phyloP scores from a whole-genome alignment of 2,329 filamentous ascomycete genomes.

The Xylaria sp. region DNA sequence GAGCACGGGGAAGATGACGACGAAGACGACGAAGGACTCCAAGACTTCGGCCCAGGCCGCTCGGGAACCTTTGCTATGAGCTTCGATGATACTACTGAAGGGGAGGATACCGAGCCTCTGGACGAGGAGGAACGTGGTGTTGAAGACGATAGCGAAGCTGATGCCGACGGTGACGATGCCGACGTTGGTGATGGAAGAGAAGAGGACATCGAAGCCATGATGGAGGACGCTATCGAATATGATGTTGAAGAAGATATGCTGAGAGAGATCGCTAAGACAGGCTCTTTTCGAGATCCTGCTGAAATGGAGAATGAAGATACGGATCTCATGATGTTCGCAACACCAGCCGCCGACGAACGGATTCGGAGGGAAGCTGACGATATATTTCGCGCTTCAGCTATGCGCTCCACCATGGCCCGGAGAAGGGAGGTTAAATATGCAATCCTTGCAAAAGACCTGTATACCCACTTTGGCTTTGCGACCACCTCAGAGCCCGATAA shows the following conservation, averaged over 20 bases:
- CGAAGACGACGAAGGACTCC: slow-evolving; percentile 25
- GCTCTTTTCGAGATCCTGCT: slow-evolving; percentile 43
- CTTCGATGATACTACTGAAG: slow-evolving; percentile 45
- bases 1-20: slow-evolving; percentile 11
- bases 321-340: slow-evolving; percentile 66
- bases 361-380: slow-evolving; percentile 66
- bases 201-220: slow-evolving; percentile 54
- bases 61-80: slow-evolving; percentile 42
- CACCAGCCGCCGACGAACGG: slow-evolving; percentile 64
- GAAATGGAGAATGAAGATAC: slow-evolving; percentile 53
- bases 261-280: slow-evolving; percentile 48
- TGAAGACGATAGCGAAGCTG: slow-evolving; percentile 40
- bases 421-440: slow-evolving; percentile 72
- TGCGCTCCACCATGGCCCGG: slow-evolving; percentile 55
- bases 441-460: slow-evolving; percentile 77
- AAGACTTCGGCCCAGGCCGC: slow-evolving; percentile 31
- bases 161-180: slow-evolving; percentile 43
- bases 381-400: slow-evolving; percentile 64
- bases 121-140: slow-evolving; percentile 45
- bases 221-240: slow-evolving; percentile 52
- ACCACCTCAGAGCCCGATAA: slow-evolving; percentile 74
- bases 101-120: slow-evolving; percentile 44
- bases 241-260: slow-evolving; percentile 52
- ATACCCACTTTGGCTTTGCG: slow-evolving; percentile 67
- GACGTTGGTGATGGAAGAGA: slow-evolving; percentile 53